phyloP scores from a whole-genome alignment of 352 stramenopile species.

The Globisporangium cylindrosporum region DNA sequence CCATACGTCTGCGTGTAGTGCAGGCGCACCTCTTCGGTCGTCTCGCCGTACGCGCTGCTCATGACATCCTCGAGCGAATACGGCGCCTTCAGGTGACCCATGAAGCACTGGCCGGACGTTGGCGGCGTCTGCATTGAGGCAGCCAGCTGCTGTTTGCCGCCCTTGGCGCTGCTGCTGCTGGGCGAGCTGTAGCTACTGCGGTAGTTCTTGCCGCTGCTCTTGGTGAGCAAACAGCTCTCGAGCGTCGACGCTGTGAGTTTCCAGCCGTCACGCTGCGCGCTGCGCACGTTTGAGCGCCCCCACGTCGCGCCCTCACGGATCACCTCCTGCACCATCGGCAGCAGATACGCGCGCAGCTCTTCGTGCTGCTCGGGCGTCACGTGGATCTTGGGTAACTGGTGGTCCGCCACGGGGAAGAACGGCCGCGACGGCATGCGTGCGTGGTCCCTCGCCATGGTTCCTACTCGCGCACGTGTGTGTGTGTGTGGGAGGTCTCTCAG shows the following conservation, averaged over 20 bases:
- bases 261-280: conserved; percentile 45
- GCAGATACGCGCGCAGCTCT: conserved; percentile 57
- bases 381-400: conserved; percentile 42
- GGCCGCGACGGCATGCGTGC: neutral
- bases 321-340: conserved; percentile 44
- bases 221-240: conserved; percentile 55
- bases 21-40: conserved; percentile 45
- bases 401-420: conserved; percentile 52
- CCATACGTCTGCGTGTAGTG: conserved; percentile 40
- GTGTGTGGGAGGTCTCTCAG: neutral
- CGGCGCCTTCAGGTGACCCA: conserved; percentile 48
- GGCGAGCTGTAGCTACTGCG: neutral
- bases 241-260: conserved; percentile 44
- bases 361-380: conserved; percentile 55
- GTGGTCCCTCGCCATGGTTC: conserved; percentile 2
- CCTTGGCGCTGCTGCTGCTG: neutral
- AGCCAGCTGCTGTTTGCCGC: neutral
- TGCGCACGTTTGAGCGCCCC: conserved; percentile 55
- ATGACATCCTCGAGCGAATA: conserved; percentile 70
- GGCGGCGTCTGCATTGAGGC: conserved; percentile 5
- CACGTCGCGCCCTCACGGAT: conserved; percentile 62
- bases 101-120: conserved; percentile 47
- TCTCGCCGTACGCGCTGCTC: conserved; percentile 58
- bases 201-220: conserved; percentile 25
- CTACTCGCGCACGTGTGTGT: neutral